A percentile compares a stretch with the other conserved stretches of the same genome.
phyloP scores from a whole-genome alignment of 1,139 yeast genomes.

The Saccharomyces uvarum region DNA sequence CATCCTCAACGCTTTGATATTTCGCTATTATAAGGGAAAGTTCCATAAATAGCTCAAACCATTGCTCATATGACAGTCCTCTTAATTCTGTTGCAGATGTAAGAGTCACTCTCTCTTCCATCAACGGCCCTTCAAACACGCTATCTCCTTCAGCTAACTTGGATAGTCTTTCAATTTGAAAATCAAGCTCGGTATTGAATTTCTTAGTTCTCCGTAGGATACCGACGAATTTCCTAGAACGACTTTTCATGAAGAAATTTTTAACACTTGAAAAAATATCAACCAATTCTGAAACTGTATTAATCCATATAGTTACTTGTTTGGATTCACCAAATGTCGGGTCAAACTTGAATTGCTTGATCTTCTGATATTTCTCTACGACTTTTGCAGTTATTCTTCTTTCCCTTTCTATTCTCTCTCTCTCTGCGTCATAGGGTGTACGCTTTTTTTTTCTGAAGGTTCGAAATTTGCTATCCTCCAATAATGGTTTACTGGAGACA shows the following conservation, averaged over 20 bases:
- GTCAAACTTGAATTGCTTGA: slow-evolving; percentile 52
- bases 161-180: slow-evolving; percentile 60
- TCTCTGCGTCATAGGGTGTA: slow-evolving; percentile 41
- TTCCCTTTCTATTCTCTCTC: slow-evolving; percentile 53
- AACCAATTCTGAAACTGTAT: slow-evolving; percentile 71
- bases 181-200: slow-evolving; percentile 58
- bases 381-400: slow-evolving; percentile 54
- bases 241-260: slow-evolving; percentile 70
- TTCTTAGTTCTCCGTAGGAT: slow-evolving; percentile 55
- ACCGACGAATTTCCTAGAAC: slow-evolving; percentile 61
- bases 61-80: slow-evolving; percentile 66
- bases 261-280: slow-evolving; percentile 74
- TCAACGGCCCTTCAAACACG: slow-evolving; percentile 30
- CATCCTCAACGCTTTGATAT: slow-evolving; percentile 59
- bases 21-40: slow-evolving; percentile 60
- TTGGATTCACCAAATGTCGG: slow-evolving; percentile 47
- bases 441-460: slow-evolving; percentile 28
- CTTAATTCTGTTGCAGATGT: slow-evolving; percentile 49
- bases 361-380: slow-evolving; percentile 54
- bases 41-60: slow-evolving; percentile 82
- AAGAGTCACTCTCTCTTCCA: slow-evolving; percentile 37
- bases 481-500: slow-evolving; percentile 30
- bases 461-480: slow-evolving; percentile 33
- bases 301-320: slow-evolving; percentile 75
- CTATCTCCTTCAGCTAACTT: slow-evolving; percentile 59